A percentile compares a stretch with the other conserved stretches of the same genome.
Conservation (phyloP, 176 grass and related monocot species). For the Aegilops tauschii region DNA sequence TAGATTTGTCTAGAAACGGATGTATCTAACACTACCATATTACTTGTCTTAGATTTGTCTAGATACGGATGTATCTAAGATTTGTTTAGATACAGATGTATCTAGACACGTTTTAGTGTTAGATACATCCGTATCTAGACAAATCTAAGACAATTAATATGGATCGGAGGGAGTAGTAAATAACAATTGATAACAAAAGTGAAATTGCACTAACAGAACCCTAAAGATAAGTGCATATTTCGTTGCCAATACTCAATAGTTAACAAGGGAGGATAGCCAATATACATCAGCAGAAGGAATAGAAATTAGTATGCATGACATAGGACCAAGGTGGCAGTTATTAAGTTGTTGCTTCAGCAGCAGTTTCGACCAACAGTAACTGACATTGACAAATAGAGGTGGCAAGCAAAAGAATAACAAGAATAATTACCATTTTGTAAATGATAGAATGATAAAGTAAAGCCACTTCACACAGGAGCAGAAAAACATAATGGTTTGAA, state of each 20-base stretch:
- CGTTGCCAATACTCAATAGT: too few relatives aligned
- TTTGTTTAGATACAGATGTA: too few relatives aligned
- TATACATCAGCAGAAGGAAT: background rate
- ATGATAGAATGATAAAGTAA: background rate
- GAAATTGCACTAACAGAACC: background rate
- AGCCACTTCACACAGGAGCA: background rate
- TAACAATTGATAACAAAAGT: background rate
- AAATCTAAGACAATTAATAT: too few relatives aligned
- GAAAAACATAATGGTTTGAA: conserved; percentile 1
- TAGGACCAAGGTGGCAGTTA: background rate
- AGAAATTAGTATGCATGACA: background rate
- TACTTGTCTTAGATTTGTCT: too few relatives aligned
- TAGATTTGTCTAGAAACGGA: too few relatives aligned
- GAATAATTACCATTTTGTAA: background rate
- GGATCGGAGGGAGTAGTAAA: background rate
- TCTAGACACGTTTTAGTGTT: too few relatives aligned
- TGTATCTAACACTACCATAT: too few relatives aligned
- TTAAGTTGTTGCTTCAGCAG: background rate
- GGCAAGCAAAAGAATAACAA: background rate
- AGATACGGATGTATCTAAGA: too few relatives aligned
- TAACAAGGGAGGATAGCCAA: too few relatives aligned
- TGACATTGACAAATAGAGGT: background rate
- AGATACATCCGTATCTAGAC: too few relatives aligned
- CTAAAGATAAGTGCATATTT: background rate
- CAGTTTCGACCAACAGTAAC: background rate